Percentiles rank a stretch among this genome's conserved stretches.
Conservation (phyloP, 2,329 filamentous ascomycete species). For the Cladosporium sp. region DNA sequence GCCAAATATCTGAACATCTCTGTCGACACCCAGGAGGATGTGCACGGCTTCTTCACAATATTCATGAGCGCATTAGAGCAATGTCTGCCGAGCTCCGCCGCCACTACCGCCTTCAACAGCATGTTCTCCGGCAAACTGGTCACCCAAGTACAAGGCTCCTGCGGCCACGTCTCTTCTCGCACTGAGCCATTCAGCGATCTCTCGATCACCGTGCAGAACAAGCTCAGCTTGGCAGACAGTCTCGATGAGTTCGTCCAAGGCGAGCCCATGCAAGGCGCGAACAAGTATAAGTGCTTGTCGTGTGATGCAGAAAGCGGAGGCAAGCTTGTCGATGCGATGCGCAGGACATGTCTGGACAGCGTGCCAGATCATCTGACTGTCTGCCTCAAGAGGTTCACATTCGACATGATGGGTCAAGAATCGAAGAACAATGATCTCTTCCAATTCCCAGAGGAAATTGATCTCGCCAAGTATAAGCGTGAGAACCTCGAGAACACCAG, state of each 20-base stretch:
- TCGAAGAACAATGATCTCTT: constrained; percentile 97
- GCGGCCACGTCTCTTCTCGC: constrained; percentile 86
- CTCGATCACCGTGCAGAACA: constrained; percentile 94
- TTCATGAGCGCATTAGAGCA: constrained; percentile 89
- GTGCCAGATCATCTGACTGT: constrained; percentile 94
- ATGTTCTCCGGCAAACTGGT: constrained; percentile 92
- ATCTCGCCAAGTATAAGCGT: constrained; percentile 89
- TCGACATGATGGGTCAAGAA: constrained; percentile 71
- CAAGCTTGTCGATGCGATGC: constrained; percentile 82
- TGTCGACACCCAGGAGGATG: constrained; percentile 91
- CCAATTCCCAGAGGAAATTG: constrained; percentile 76
- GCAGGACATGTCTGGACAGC: constrained; percentile 81
- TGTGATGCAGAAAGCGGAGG: constrained; percentile 64
- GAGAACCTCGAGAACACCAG: constrained; percentile 70
- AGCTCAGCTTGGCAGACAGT: constrained; percentile 78
- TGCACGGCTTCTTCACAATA: constrained; percentile 95
- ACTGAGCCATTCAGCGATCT: constrained; percentile 91
- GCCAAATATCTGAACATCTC: constrained; percentile 80
- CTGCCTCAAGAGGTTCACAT: constrained; percentile 86
- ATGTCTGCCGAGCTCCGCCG: constrained; percentile 67
- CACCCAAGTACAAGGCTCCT: constrained; percentile 93
- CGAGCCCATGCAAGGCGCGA: constrained; percentile 93
- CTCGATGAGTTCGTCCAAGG: constrained; percentile 93
- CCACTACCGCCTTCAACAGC: constrained; percentile 71
- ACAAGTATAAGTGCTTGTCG: constrained; percentile 95